Conservation (phyloP, 225 moss, liverwort and hornwort genomes). For the Straminergon stramineum region DNA sequence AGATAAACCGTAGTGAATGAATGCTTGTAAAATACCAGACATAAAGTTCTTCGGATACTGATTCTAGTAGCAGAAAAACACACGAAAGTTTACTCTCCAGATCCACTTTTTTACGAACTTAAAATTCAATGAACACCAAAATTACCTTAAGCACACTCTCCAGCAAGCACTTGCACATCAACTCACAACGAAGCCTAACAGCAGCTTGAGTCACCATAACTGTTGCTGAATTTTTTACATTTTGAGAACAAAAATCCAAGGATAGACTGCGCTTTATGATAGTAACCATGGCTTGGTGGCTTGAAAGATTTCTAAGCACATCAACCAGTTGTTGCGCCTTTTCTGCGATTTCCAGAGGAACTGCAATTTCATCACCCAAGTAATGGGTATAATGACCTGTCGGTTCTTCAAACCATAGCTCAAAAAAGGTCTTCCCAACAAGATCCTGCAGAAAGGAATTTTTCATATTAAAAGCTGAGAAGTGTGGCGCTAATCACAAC, state of each 20-base stretch:
- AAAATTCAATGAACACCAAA: neutral
- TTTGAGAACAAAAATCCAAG: conserved; percentile 78
- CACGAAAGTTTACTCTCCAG: neutral
- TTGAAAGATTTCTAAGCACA: conserved; percentile 71
- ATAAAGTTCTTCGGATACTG: neutral
- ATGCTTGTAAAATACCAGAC: neutral
- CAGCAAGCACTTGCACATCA: conserved; percentile 94
- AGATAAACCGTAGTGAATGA: neutral
- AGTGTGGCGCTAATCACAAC: neutral
- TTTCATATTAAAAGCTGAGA: neutral
- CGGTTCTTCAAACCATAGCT: conserved; percentile 96
- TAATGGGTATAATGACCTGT: conserved; percentile 53
- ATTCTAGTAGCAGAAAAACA: neutral
- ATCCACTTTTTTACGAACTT: neutral
- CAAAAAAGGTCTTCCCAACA: conserved; percentile 91
- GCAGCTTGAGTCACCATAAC: conserved; percentile 69
- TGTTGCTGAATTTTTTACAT: conserved; percentile 68
- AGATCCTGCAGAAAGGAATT: conserved; percentile 57
- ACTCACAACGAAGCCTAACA: conserved; percentile 81
- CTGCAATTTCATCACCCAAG: conserved; percentile 66
- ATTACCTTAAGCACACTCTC: conserved; percentile 89
- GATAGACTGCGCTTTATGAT: conserved; percentile 91
- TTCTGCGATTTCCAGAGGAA: conserved; percentile 67
- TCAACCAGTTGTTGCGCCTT: conserved; percentile 88
- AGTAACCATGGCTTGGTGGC: conserved; percentile 72